Base-by-base conservation (phyloP, 306 rosid species). In the Sesbania bispinosa region DNA sequence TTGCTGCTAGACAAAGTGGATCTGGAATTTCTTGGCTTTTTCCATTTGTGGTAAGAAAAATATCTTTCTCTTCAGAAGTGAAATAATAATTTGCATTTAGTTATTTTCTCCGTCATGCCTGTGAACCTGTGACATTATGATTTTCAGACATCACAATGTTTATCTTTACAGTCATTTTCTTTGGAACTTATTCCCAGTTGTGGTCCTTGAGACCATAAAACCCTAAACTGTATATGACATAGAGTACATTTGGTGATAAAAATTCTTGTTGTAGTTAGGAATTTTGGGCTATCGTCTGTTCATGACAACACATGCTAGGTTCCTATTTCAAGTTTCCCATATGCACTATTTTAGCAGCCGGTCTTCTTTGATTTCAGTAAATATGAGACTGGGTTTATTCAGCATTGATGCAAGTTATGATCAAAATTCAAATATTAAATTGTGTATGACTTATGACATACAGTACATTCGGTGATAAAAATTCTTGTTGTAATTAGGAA, bases 1-100 rank as follows among this genome's bases (percentile, higher is more conserved):
- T 95, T 36, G 99, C 99, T 29, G 99, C 99, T 53, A 88, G 97
- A 78, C 99, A 95, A 82, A 91, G 90, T 81, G 99, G 99, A 73
- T 70, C 96, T 51, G 99, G 99, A 47, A 79, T 91, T 77, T 91
- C 97, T 61, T 95, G 99, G 99, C 81, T 95, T 81, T 62, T 95
- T 29, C 99, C 99, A 21, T 95, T 95, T 87, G 96, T 95, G 96
- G 99, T 95, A 83, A 85, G 76, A 64, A 55, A 36, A 46, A 27
- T 73, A 61, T 47, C 50, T 7, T 71, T 66, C 65, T 32, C 65
- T 45, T 72, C 71, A 50, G 18, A 16, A 29, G 46, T 45, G 66
- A 68, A 80, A 74, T 53, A 23, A 21, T 57, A 13, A 63, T 51
- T 74, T 74, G 73, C 54, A 29, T 15, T 55, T 75, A 38, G 38